Conservation (phyloP, 345 rosid genomes). For the Heritiera littoralis region DNA sequence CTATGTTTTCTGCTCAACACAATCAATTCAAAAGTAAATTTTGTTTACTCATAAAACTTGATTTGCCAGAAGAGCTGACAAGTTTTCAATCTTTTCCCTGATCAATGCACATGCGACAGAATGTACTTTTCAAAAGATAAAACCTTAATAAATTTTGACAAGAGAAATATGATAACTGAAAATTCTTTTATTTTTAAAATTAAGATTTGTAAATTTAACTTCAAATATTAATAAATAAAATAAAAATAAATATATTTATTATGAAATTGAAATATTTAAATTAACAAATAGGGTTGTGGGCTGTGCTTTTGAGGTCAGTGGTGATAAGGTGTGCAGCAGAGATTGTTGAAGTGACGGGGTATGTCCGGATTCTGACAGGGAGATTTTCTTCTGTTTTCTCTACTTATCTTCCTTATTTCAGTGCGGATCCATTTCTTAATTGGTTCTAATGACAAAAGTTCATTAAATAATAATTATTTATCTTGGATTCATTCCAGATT, state of each 20-base stretch:
- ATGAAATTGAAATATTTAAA: too few relatives aligned
- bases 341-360: slow-evolving; percentile 28
- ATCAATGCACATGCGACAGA: background rate
- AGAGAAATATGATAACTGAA: background rate
- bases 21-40: too few relatives aligned
- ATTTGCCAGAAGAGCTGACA: too few relatives aligned
- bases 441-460: background rate
- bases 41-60: too few relatives aligned
- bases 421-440: background rate
- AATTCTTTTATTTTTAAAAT: too few relatives aligned
- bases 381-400: slow-evolving; percentile 18
- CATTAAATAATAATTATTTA: too few relatives aligned
- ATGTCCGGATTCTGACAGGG: slow-evolving; percentile 21
- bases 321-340: slow-evolving; percentile 37
- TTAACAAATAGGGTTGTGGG: slow-evolving; percentile 38
- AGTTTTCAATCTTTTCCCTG: background rate
- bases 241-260: too few relatives aligned
- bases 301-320: slow-evolving; percentile 36
- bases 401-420: slow-evolving; percentile 17
- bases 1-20: too few relatives aligned
- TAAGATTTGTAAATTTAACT: too few relatives aligned
- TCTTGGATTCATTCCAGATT: background rate
- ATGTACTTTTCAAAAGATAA: too few relatives aligned
- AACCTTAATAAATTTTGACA: background rate
- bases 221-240: too few relatives aligned